Evolutionary conservation across 176 grass and related monocot species (phyloP).

Genomic region (Rhynchospora tenuis): DNA sequence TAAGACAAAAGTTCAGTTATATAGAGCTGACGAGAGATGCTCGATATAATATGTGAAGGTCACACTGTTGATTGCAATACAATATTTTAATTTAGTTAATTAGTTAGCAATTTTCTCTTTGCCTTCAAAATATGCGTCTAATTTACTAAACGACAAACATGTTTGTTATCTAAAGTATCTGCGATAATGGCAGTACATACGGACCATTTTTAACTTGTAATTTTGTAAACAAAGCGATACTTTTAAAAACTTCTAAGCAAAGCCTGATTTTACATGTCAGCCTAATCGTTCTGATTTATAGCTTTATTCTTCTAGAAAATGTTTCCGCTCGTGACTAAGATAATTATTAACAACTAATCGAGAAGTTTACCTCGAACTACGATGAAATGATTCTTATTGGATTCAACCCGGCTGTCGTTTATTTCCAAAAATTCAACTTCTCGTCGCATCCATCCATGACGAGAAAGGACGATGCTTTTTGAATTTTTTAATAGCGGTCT

Average conservation of each 20-base stretch:
- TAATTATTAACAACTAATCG: neutral
- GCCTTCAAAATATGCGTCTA: too few relatives aligned
- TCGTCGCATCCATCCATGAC: neutral
- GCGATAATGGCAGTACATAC: too few relatives aligned
- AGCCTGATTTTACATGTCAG: too few relatives aligned
- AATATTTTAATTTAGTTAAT: too few relatives aligned
- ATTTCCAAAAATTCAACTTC: neutral
- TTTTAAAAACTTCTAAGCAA: neutral
- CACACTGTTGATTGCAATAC: too few relatives aligned
- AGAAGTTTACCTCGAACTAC: neutral
- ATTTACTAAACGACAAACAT: too few relatives aligned
- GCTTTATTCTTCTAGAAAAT: neutral
- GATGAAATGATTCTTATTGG: neutral
- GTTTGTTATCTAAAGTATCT: too few relatives aligned
- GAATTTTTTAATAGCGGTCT: neutral
- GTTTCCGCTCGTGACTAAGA: neutral
- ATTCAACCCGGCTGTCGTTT: neutral
- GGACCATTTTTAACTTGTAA: neutral
- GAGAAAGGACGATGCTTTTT: conserved; percentile 8
- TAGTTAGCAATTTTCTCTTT: too few relatives aligned
- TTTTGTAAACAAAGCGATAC: neutral
- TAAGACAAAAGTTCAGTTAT: too few relatives aligned
- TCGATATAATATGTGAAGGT: too few relatives aligned
- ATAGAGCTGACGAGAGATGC: too few relatives aligned
- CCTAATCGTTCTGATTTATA: neutral